Evolutionary conservation across 106 monocot species (phyloP).

Genomic region (Cymbidium sinense): DNA sequence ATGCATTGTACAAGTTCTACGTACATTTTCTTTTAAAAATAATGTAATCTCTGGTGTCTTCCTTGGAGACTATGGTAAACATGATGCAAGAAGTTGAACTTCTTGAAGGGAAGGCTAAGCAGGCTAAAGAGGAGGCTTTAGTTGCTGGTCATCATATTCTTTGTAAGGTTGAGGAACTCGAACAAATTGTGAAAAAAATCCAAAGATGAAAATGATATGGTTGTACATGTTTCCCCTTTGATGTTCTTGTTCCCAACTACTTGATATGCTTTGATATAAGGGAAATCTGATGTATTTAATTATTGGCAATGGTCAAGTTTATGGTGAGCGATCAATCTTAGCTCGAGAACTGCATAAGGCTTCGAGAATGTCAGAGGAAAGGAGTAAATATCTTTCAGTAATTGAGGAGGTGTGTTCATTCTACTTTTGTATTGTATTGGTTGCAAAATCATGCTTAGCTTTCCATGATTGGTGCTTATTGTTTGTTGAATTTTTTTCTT

Average conservation of each 20-base stretch:
- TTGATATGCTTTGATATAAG: neutral
- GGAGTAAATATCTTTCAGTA: slow-evolving; percentile 36
- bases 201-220: slow-evolving; percentile 74
- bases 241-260: neutral
- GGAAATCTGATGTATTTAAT: slow-evolving; percentile 2
- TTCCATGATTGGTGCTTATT: neutral
- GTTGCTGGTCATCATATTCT: slow-evolving; percentile 50
- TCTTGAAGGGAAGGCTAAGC: slow-evolving; percentile 37
- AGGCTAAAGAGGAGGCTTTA: slow-evolving; percentile 48
- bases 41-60: slow-evolving; percentile 24
- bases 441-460: neutral
- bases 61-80: slow-evolving; percentile 34
- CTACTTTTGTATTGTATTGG: neutral
- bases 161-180: slow-evolving; percentile 57
- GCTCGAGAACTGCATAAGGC: slow-evolving; percentile 77
- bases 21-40: neutral
- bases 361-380: slow-evolving; percentile 57
- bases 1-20: neutral
- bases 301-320: slow-evolving; percentile 71
- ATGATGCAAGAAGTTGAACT: slow-evolving; percentile 44
- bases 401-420: slow-evolving; percentile 56
- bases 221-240: slow-evolving; percentile 16
- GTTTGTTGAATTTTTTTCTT: neutral
- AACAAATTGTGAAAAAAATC: slow-evolving; percentile 44
- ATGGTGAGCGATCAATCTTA: slow-evolving; percentile 88